Conservation (phyloP, 2,329 filamentous ascomycete genomes). For the Monascus ruber region DNA sequence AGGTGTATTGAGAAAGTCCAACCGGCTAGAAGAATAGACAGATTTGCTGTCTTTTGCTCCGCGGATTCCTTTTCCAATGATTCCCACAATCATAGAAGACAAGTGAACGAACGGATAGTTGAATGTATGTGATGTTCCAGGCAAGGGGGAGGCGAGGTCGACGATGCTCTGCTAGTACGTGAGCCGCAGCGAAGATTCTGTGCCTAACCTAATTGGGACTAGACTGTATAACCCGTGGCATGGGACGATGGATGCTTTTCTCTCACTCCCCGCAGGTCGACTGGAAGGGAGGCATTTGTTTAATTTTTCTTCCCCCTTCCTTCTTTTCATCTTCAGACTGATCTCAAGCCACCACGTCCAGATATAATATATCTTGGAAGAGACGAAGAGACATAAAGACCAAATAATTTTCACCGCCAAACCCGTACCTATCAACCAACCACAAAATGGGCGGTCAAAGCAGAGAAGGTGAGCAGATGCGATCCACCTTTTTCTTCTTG, state of each 20-base stretch:
- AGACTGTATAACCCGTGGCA: slow-evolving; percentile 18
- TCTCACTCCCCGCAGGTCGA: slow-evolving; percentile 5
- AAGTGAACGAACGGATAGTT: neutral
- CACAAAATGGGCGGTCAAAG: slow-evolving; percentile 53
- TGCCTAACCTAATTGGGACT: slow-evolving; percentile 8
- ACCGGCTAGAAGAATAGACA: slow-evolving; percentile 21
- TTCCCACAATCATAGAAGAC: slow-evolving; percentile 5
- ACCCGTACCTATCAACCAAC: slow-evolving; percentile 1
- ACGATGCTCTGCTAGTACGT: no score
- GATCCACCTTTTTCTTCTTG: neutral
- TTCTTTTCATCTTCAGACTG: slow-evolving; percentile 1
- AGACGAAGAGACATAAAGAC: neutral
- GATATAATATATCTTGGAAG: neutral
- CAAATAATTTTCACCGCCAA: no score
- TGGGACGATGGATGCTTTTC: no score
- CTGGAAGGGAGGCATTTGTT: slow-evolving; percentile 4
- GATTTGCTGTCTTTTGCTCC: slow-evolving; percentile 20
- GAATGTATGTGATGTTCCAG: neutral
- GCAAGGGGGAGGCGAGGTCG: neutral
- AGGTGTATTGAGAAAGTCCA: slow-evolving; percentile 31
- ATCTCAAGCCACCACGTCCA: neutral
- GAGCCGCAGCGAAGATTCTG: slow-evolving; percentile 8
- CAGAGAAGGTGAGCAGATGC: slow-evolving; percentile 47
- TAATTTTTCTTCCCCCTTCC: slow-evolving; percentile 2
- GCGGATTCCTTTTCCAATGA: slow-evolving; percentile 13